Evolutionary conservation across 768 basidiomycete genomes (phyloP), one percentile per base, ranked within the genome.

Genomic region (Tricholoma bakamatsutake): DNA sequence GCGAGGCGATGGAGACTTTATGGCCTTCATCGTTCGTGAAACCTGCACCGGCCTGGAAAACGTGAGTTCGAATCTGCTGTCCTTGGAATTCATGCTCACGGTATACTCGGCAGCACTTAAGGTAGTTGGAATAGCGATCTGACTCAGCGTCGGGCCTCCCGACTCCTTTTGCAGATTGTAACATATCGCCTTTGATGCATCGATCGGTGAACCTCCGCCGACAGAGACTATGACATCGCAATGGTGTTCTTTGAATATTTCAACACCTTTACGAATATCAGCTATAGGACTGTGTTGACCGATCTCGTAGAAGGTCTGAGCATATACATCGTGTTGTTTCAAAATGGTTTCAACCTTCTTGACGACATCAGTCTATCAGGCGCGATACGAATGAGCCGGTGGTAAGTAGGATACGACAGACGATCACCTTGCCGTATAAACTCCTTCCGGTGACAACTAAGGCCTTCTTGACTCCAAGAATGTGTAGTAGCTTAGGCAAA

Each of bases 81-180:
- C 4, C 15, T 39, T n/a, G 47, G 10, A 28, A 50, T 8, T 35
- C 11, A 11, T 24, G 63, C 78, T 53, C 57, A 85, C 87, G 34
- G 78, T 79, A 65, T 87, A 88, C 64, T 89, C 89, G 8, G 88
- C 87, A 1, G 88, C 88, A 61, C 87, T 89, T 34, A 92, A 72
- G 4, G 89, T 90, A 6, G 90, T 93, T 0, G 90, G 90, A 55
- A 92, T 84, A 13, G 90, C 86, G 50, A 93, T 88, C 61, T 90
- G 88, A 17, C 69, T 76, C 49, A 81, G 68, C 49, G 77, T 82
- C 4, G 70, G 69, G 0, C 79, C 81, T 1, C 80, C 82, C 2
- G 61, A 68, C 57, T 84, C 80, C 57, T 84, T 69, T 60, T 87
- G 82, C 31, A 84, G 70, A 50, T 80, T 76, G 66, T 83, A 85